Base-by-base conservation (phyloP, 1,139 yeast genomes). In the Blastobotrys aristatus region DNA sequence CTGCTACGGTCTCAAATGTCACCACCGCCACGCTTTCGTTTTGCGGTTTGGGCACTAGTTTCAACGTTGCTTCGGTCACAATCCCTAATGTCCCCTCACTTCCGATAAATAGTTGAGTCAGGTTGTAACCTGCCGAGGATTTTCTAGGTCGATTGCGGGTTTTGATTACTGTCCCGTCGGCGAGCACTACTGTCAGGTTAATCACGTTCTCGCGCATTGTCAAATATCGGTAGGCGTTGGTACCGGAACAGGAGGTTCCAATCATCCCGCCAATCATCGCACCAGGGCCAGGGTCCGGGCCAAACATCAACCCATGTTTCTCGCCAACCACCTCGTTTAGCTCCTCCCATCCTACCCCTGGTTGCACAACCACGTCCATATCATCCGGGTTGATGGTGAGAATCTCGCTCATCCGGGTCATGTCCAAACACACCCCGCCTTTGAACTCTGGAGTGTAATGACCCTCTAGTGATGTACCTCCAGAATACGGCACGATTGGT, bases 381-480 rank as follows among this genome's bases (percentile, higher is more conserved):
- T 82, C 89, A 11, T 73, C 70, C 44, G 71, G 69, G 57, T 80
- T 78, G 20, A 82, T 60, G 21, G 68, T 68, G 2, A 81, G 32
- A 26, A 82, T 71, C 45, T 73, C 63, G 60, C 77, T 73, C 83
- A 82, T 75, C 29, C 67, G 63, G 1, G 76, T 65, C 44, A 82
- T 61, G 56, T 82, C 84, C 16, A 82, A 53, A n/a, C 80, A 74
- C 33, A 82, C 68, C 0, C 88, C 87, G 1, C 79, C 78, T 50
- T 87, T 70, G 0, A 88, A 80, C n/a, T 16, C 13, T 35, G 89
- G 87, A 61, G 84, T 80, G 59, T 77, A 82, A 51, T 85, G 90
- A 10, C 95, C 95, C 65, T 86, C 95, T 34, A 86, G 69, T 0
- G 94, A 82, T 0, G 95, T 85, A 51, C 89, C 83, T 0, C 95